Percentiles rank a stretch among this genome's conserved stretches.
Evolutionary conservation across 371 early-diverging fungal genomes (phyloP).

Genomic region (Fennellomyces sp.): DNA sequence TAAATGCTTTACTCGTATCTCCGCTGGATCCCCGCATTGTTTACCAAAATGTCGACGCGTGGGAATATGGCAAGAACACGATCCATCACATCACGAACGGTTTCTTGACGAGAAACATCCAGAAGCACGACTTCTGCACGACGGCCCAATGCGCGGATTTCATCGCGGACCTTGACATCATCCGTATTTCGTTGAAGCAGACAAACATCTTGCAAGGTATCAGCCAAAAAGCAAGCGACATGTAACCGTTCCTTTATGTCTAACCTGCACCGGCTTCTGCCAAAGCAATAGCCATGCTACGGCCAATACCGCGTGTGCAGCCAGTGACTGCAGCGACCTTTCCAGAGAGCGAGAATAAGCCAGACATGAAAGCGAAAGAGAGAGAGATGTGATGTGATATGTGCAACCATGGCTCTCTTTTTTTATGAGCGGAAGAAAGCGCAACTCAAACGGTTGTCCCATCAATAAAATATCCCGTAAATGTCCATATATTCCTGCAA

Average conservation of each 20-base stretch:
- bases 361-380: background rate
- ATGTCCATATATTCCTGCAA: too few relatives aligned
- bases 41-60: slow-evolving; percentile 33
- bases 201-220: slow-evolving; percentile 25
- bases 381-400: too few relatives aligned
- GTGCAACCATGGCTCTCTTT: too few relatives aligned
- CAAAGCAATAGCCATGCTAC: slow-evolving; percentile 29
- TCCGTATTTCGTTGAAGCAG: slow-evolving; percentile 27
- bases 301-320: slow-evolving; percentile 34
- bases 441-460: too few relatives aligned
- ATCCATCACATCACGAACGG: slow-evolving; percentile 17
- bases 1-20: slow-evolving; percentile 19
- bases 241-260: too few relatives aligned
- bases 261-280: slow-evolving; percentile 43
- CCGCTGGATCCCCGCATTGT: slow-evolving; percentile 37
- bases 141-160: slow-evolving; percentile 25
- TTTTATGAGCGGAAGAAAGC: background rate
- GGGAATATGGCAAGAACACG: slow-evolving; percentile 21
- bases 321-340: slow-evolving; percentile 33
- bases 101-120: slow-evolving; percentile 21
- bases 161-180: slow-evolving; percentile 20
- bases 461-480: too few relatives aligned
- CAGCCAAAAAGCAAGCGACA: too few relatives aligned
- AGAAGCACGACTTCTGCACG: slow-evolving; percentile 27
- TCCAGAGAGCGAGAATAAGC: slow-evolving; percentile 29